A percentile compares a stretch with the other conserved stretches of the same genome.
These are phyloP conservation scores for Poa annua DNA, from an alignment of 176 grass and related monocot species.

Conservation along the genomic window DNA sequence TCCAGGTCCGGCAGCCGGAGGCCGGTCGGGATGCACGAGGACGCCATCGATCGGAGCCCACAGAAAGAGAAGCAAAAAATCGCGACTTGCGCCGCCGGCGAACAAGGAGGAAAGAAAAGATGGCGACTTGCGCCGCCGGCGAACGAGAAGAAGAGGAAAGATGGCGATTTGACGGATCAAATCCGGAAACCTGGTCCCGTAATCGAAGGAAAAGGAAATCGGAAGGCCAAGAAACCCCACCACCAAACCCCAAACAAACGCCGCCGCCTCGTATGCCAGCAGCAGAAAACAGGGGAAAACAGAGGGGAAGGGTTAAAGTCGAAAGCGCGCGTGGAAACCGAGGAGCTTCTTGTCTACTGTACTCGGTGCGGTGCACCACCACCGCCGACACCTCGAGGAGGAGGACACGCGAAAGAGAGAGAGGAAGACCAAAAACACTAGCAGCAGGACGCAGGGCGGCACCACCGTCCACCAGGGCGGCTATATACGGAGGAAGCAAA, in stretches of 20 bases:
- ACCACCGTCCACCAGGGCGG: not conserved
- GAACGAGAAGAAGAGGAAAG: not conserved
- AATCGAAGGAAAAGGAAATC: conserved; percentile 20
- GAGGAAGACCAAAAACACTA: not conserved
- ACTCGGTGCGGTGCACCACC: not conserved
- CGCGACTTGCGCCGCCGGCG: not conserved
- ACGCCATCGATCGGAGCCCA: conserved; percentile 51
- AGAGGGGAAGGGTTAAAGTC: conserved; percentile 18
- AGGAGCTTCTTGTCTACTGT: conserved; percentile 52
- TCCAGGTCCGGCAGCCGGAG: conserved; percentile 79
- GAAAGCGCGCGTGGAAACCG: conserved; percentile 48
- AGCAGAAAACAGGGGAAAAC: conserved; percentile 32
- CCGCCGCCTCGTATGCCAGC: conserved; percentile 13
- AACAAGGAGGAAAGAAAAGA: not conserved
- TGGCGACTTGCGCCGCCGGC: not conserved
- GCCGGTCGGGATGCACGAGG: conserved; percentile 71
- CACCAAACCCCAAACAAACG: not conserved
- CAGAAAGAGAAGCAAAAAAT: not conserved
- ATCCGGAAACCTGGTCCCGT: conserved; percentile 7
- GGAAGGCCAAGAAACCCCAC: conserved; percentile 34
- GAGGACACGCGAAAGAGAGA: conserved; percentile 8
- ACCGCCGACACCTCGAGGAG: conserved; percentile 10
- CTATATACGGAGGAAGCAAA: not conserved
- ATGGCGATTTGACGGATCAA: not conserved
- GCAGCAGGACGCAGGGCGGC: not conserved